phyloP scores from a whole-genome alignment of 768 basidiomycete genomes.

The Tephrocybe rancida region DNA sequence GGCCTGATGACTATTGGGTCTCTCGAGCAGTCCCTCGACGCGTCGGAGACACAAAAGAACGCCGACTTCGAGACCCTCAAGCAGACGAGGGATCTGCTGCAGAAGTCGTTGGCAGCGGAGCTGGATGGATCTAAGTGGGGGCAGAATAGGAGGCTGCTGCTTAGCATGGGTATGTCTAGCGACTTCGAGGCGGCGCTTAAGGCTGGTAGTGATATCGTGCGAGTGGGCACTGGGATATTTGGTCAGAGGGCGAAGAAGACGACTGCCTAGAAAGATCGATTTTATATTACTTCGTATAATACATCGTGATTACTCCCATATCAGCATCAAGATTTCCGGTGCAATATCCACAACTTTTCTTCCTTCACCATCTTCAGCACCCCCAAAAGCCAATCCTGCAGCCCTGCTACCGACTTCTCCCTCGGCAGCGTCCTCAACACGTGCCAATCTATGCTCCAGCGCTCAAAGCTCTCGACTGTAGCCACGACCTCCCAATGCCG shows the following conservation, averaged over 20 bases:
- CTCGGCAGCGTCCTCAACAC: constrained; percentile 17
- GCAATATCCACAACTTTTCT: constrained; percentile 53
- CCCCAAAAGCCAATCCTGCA: constrained; percentile 19
- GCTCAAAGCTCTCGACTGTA: constrained; percentile 29
- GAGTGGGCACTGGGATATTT: constrained; percentile 92
- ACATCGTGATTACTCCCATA: background rate
- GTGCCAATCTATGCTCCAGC: constrained; percentile 33
- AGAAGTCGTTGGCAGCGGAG: constrained; percentile 40
- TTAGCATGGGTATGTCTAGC: constrained; percentile 98
- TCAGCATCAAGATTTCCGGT: constrained; percentile 23
- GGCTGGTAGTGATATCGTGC: constrained; percentile 84
- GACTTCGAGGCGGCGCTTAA: constrained; percentile 88
- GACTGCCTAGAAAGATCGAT: background rate
- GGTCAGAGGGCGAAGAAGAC: constrained; percentile 66
- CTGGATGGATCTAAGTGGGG: constrained; percentile 45
- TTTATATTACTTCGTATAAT: background rate
- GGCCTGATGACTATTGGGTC: constrained; percentile 99
- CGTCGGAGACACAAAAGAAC: constrained; percentile 46
- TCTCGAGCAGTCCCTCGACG: constrained; percentile 65
- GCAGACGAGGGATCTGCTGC: constrained; percentile 61
- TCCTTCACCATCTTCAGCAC: constrained; percentile 38
- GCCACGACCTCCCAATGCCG: constrained; percentile 46
- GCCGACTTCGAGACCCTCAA: constrained; percentile 77
- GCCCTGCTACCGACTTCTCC: constrained; percentile 12
- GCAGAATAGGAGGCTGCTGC: constrained; percentile 50